Evolutionary conservation across 2,329 filamentous ascomycete genomes (phyloP), one percentile per base, ranked within the genome.

Genomic region (Phaeomoniella chlamydospora): DNA sequence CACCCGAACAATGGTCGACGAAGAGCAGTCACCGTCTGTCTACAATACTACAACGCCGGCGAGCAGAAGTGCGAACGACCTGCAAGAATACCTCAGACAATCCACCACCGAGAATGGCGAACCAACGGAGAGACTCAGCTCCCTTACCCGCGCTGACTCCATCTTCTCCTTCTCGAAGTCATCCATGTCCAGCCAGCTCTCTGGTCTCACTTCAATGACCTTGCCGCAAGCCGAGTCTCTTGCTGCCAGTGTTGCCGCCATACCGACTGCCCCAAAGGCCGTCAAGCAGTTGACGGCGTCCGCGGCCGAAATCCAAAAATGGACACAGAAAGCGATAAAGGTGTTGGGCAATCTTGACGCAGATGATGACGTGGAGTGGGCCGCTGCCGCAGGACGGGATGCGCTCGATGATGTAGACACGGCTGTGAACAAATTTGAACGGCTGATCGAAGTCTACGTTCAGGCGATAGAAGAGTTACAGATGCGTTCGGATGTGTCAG

Each of bases 291-390:
- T 96, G 37, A 80, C 84, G 44, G 81, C 83, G 45, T 85, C 88
- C 9, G 85, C 87, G 3, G 84, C 92, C 42, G 87, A 96, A 57
- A 96, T 98, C 45, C 73, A 80, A 43, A 79, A 80, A 49, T 98
- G 90, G 90, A 94, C 94, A 51, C 72, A 73, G 43, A 94, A 94
- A 56, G 88, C 88, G 0, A 80, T 80, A 0, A 85, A 93, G 49
- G 87, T 96, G 18, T 76, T 98, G 36, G 73, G 74, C 37, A 87
- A 87, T 4, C 65, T 98, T 30, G 86, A 96, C 54, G 86, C 87
- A 36, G 88, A 96, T 43, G 90, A 96, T 55, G 90, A 98, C 52
- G 86, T 96, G 12, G 88, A 96, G 56, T 98, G 90, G 90, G 87
- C 74, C 5, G 73, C 90, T 2, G 88, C 87, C 2, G 90, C 85